A percentile compares a stretch with the other conserved stretches of the same genome.
phyloP scores from a whole-genome alignment of 1,284 basidiomycete species.

The Pseudozyma flocculosa region DNA sequence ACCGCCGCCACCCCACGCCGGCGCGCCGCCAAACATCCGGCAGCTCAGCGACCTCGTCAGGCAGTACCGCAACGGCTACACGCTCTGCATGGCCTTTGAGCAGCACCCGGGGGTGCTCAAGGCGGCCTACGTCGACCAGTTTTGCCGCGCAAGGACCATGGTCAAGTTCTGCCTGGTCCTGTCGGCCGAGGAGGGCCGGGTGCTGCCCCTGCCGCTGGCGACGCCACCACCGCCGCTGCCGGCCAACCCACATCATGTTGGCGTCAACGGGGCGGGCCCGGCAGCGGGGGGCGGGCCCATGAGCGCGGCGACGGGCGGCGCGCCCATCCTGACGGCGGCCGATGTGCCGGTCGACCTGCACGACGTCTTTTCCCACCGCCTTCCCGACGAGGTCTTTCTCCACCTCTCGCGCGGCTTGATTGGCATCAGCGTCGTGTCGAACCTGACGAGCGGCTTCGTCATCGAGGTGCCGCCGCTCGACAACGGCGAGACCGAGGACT shows the following conservation, averaged over 20 bases:
- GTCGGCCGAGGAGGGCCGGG: constrained; percentile 79
- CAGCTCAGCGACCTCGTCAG: constrained; percentile 60
- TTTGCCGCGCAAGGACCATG: constrained; percentile 84
- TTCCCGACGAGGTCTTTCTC: constrained; percentile 95
- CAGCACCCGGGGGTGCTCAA: constrained; percentile 71
- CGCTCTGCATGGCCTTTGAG: constrained; percentile 44
- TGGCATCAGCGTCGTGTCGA: constrained; percentile 81
- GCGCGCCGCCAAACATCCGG: constrained; percentile 41
- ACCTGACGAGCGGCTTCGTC: constrained; percentile 79
- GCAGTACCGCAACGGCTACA: constrained; percentile 47
- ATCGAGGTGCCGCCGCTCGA: constrained; percentile 87
- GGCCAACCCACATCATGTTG: neutral
- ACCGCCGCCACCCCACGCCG: constrained; percentile 19
- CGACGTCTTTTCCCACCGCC: constrained; percentile 89
- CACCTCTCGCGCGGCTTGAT: constrained; percentile 90
- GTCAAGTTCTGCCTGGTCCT: constrained; percentile 90
- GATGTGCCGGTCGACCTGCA: constrained; percentile 90
- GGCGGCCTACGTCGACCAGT: constrained; percentile 79
- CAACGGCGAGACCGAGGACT: constrained; percentile 91
- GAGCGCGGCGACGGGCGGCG: constrained; percentile 62
- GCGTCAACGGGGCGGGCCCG: constrained; percentile 55
- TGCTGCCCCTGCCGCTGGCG: constrained; percentile 82
- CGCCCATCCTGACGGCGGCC: constrained; percentile 69
- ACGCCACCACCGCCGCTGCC: constrained; percentile 61
- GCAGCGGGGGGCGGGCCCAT: constrained; percentile 63